Conservation (phyloP, 2,329 filamentous ascomycete species). For the Pseudogymnoascus sp. region DNA sequence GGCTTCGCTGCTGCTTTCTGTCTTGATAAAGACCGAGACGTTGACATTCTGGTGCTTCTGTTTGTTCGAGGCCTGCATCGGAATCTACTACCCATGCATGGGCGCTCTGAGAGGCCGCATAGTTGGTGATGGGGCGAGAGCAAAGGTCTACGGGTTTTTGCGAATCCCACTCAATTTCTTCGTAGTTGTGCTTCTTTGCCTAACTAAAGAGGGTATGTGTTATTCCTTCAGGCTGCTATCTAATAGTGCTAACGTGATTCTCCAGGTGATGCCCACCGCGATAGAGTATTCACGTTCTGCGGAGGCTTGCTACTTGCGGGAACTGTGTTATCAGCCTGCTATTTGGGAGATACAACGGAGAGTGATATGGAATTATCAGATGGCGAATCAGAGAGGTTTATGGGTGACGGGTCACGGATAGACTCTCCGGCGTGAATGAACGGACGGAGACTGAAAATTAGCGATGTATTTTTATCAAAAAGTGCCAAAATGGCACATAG, state of each 20-base stretch:
- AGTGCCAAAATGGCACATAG: neutral
- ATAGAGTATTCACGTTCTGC: slow-evolving; percentile 8
- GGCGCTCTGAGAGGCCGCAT: slow-evolving; percentile 45
- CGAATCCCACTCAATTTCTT: slow-evolving; percentile 51
- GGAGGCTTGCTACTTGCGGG: slow-evolving; percentile 4
- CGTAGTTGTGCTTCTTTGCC: slow-evolving; percentile 41
- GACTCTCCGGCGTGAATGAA: neutral
- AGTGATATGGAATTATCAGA: neutral
- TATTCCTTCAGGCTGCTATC: neutral
- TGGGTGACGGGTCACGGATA: neutral
- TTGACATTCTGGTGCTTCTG: slow-evolving; percentile 49
- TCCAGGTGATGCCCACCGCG: neutral
- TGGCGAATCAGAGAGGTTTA: neutral
- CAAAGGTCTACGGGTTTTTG: slow-evolving; percentile 47
- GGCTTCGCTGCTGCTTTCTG: slow-evolving; percentile 33
- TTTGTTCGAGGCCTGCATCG: slow-evolving; percentile 48
- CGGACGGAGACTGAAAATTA: neutral
- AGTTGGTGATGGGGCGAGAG: slow-evolving; percentile 45
- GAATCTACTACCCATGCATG: slow-evolving; percentile 49
- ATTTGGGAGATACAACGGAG: neutral
- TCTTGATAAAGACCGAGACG: slow-evolving; percentile 34
- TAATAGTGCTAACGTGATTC: slow-evolving; percentile 7
- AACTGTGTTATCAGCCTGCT: slow-evolving; percentile 3
- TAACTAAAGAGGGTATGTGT: slow-evolving; percentile 35
- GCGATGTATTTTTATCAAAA: neutral